Percentiles rank a stretch among this genome's conserved stretches.
These are phyloP conservation scores for Trametes cubensis DNA, from an alignment of 768 basidiomycete species.

Conservation along the genomic window DNA sequence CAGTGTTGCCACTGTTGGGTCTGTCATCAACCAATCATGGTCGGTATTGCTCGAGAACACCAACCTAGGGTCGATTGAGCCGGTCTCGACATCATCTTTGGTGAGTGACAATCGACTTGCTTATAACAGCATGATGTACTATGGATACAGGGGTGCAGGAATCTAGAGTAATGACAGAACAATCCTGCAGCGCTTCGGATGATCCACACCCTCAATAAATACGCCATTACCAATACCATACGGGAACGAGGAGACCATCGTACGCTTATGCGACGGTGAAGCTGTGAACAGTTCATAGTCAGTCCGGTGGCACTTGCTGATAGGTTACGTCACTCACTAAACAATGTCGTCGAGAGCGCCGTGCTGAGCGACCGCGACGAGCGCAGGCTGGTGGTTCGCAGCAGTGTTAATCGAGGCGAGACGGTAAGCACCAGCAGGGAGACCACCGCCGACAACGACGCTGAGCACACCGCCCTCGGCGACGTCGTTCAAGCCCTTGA, in stretches of 20 bases:
- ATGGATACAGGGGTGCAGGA: constrained; percentile 7
- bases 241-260: neutral
- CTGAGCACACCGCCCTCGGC: constrained; percentile 49
- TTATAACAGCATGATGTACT: constrained; percentile 4
- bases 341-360: constrained; percentile 41
- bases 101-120: neutral
- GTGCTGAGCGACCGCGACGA: constrained; percentile 42
- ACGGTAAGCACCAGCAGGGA: constrained; percentile 55
- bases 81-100: too few relatives aligned
- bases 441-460: constrained; percentile 53
- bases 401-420: constrained; percentile 46
- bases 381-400: constrained; percentile 45
- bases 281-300: constrained; percentile 8
- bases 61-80: too few relatives aligned
- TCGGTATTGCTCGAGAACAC: too few relatives aligned
- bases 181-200: constrained; percentile 5
- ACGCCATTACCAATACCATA: constrained; percentile 8
- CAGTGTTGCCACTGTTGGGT: too few relatives aligned
- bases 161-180: neutral
- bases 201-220: constrained; percentile 19
- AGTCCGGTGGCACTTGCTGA: neutral
- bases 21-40: too few relatives aligned
- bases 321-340: constrained; percentile 28
- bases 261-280: constrained; percentile 25
- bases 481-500: constrained; percentile 53